Base-by-base conservation (phyloP, 179 eudicot species). In the Spergularia azorica region DNA sequence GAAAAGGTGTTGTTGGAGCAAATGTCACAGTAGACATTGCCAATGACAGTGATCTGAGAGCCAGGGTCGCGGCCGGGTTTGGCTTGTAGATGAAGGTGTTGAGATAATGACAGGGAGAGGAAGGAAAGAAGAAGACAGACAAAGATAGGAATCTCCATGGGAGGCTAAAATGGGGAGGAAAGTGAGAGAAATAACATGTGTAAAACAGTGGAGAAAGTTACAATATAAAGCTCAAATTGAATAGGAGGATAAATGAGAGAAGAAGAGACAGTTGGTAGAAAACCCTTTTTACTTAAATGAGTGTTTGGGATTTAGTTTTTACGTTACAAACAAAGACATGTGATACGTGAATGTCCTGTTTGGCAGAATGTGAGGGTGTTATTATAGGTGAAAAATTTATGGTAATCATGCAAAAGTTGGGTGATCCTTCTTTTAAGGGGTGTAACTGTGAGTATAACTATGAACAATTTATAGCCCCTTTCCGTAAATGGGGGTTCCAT, bases 1-100 rank as follows among this genome's bases (percentile, higher is more conserved):
- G 99, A 90, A 87, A 95, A 95, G 81, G 89, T 79, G 85, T 93
- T 91, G 51, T 90, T 93, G 81, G 93, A 87, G 88, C 99, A 95
- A 78, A 85, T 79, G 73, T 95, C 99, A 72, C 99, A 95, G 82
- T 95, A 95, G 54, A 95, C 99, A 66, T 86, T 83, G 43, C 99
- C 99, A 89, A 90, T 85, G 50, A 95, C 97, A 61, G 94, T 91
- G 76, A 95, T 95, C 73, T 70, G 73, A 70, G 73, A 70, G 39
- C 14, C 48, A 0, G 60, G 20, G 46, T 12, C 21, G 7, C 90
- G 13, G 97, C 74, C 79, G 46, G 86, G 76, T 76, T 79, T 73
- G 0, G 61, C 9, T 38, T 83, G 70, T 55, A 90, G 61, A 63
- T 83, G 89, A 72, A 77, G 78, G 75, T 67, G 76, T 20, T 74